Evolutionary conservation across 2,329 filamentous ascomycete species (phyloP), one percentile per base, ranked within the genome.

Genomic region (Byssochlamys sp.): DNA sequence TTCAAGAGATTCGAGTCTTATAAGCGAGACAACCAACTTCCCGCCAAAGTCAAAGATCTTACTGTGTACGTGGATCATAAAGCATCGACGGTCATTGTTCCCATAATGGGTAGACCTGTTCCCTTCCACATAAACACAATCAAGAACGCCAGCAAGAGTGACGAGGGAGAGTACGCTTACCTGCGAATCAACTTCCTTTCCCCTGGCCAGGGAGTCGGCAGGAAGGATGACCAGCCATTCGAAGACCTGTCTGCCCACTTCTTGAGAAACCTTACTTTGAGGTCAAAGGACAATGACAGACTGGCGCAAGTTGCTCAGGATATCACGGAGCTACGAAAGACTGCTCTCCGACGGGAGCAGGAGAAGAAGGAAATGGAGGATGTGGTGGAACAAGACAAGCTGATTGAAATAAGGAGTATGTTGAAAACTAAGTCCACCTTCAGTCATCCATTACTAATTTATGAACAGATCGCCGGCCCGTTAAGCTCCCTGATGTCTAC

Each of bases 351-450:
- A 74, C 89, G 90, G 66, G 94, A 99, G 73, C 91, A 96, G 68
- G 92, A 96, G 75, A 96, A 97, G 84, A 99, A 99, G 78, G 92
- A 99, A 66, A 88, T 99, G 88, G 94, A 99, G 71, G 94, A 99
- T 73, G 94, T 99, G 25, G 91, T 99, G 4, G 94, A 97, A 75
- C 94, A 99, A 73, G 94, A 99, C 72, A 99, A 99, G 78, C 84
- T 99, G 55, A 80, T 95, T 64, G 91, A 96, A 70, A 91, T 97
- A 65, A 83, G 94, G 79, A 96, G 89, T 90, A 79, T 78, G 85
- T 78, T 14, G 35, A 9, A 26, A 25, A 9, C 45, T 31, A 5
- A 6, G 9, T 45, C 48, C 45, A 10, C 12, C 51, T 25, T 51
- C 9, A 24, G 6, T 28, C 52, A 10, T 55, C 28, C 48, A 14